Evolutionary conservation across 164 flowering plant genomes (phyloP).

Genomic region (Aristolochia californica): DNA sequence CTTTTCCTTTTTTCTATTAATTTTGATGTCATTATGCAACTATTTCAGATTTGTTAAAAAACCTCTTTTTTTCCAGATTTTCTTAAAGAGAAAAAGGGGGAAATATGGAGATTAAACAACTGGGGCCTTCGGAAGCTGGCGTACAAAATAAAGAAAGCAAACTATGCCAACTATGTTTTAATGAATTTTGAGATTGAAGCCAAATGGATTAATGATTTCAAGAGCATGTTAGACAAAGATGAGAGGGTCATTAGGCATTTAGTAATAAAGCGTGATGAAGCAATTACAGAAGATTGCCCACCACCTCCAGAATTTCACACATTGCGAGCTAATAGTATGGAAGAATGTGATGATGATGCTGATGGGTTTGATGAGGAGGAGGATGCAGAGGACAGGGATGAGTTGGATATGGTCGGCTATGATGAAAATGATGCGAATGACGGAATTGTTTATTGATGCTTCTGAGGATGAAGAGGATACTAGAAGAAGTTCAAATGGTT

Average conservation of each 20-base stretch:
- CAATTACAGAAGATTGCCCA: conserved; percentile 71
- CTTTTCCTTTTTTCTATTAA: no score
- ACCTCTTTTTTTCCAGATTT: conserved; percentile 38
- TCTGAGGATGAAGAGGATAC: no score
- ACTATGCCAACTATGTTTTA: conserved; percentile 69
- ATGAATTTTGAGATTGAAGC: conserved; percentile 93
- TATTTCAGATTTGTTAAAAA: background rate
- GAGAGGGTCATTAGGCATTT: conserved; percentile 93
- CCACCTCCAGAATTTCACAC: conserved; percentile 83
- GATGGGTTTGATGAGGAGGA: conserved; percentile 4
- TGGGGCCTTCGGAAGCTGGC: conserved; percentile 94
- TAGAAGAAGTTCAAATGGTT: no score
- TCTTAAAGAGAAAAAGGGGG: conserved; percentile 70
- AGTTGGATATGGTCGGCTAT: conserved; percentile 19
- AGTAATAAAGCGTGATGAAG: conserved; percentile 76
- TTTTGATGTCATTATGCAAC: background rate
- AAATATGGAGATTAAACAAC: conserved; percentile 68
- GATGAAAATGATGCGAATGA: background rate
- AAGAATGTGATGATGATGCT: conserved; percentile 25
- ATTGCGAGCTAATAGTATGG: conserved; percentile 27
- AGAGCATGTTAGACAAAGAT: conserved; percentile 71
- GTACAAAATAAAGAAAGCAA: conserved; percentile 83
- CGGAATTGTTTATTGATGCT: no score
- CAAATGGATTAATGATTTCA: conserved; percentile 76
- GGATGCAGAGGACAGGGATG: conserved; percentile 12